Evolutionary conservation across 1,284 basidiomycete species (phyloP), one percentile per base, ranked within the genome.

Genomic region (Ustilago shanxiensis): DNA sequence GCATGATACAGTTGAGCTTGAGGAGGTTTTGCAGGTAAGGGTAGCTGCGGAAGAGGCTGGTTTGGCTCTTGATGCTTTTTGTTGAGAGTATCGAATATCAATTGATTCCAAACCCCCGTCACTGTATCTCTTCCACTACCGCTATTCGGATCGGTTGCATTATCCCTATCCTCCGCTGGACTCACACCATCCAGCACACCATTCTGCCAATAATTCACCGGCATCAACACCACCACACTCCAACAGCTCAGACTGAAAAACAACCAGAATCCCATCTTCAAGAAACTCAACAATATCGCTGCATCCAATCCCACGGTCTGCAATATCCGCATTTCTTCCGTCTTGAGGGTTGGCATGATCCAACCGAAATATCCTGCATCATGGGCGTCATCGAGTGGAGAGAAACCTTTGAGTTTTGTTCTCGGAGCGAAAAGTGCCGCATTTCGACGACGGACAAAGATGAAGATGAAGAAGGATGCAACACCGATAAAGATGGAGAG

Each of bases 251-350:
- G 92, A n/a, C 87, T 79, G 29, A 91, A 87, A 86, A 98, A 98
- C 31, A 98, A 89, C 83, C 92, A 91, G 86, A 98, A 98, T 0
- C 92, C 91, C 90, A 93, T 98, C 86, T 95, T 95, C 89, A 95
- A 93, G 88, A 99, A 99, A 79, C 92, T 93, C 39, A 99, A 90
- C 4, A 98, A 89, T 79, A 98, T 95, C 6, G 95, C 95, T 44
- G 95, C 96, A 87, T 99, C 96, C 54, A 99, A 88, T 0, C 96
- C 96, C 13, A 98, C 95, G 45, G 96, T 95, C 85, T 98, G 95
- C 0, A 98, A 89, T n/a, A 98, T 92, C 3, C 93, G 93, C 80
- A 93, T 94, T 84, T 98, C 96, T 49, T 93, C 94, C 0, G 93
- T 94, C 64, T 90, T 89, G 62, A 98, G 89, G 0, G 95, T 98